Base-by-base conservation (phyloP, 495 filamentous ascomycete genomes). In the Hypoxylon fuscum region DNA sequence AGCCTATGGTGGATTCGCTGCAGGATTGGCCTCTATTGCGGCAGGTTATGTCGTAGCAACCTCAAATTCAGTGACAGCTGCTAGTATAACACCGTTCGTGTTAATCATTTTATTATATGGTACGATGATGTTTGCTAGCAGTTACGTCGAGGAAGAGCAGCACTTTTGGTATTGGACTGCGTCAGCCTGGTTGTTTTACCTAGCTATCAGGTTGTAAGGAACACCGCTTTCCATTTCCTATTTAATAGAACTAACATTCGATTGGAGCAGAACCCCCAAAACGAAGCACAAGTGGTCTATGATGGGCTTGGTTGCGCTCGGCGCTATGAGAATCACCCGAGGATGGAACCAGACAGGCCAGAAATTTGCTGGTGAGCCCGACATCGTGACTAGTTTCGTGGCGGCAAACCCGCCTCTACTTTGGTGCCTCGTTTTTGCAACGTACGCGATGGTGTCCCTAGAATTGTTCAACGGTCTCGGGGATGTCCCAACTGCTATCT, bases 261-360 rank as follows among this genome's bases (percentile, higher is more conserved):
- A 11, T n/a, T n/a, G 1, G 5, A 22, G 23, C 20, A 73, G 63
- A 21, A 48, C 44, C 15, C 38, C 57, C 10, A 61, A 12, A 5
- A 49, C 59, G 3, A 58, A 44, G 1, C 17, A 11, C 22, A 54
- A 55, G 22, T 48, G 53, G 3, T 32, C 45, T 4, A 3, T 34
- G 6, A 64, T 56, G 41, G 61, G 55, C 2, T 25, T 67, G 6
- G 37, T 56, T 41, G 70, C 79, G 11, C 68, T 88, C 9, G 54
- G 79, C 7, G 62, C 81, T 14, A 79, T 90, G 34, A 84, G 95
- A 27, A 62, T 96, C 5, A 66, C 88, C 37, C 78, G 90, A 40
- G 81, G 87, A 32, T 99, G 94, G 93, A 97, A 97, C 71, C 95
- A 97, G 72, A 98, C 95, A 0, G 95, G 95, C 18, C 93, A 97